Evolutionary conservation across 345 rosid genomes (phyloP).

Genomic region (Corchorus capsularis): DNA sequence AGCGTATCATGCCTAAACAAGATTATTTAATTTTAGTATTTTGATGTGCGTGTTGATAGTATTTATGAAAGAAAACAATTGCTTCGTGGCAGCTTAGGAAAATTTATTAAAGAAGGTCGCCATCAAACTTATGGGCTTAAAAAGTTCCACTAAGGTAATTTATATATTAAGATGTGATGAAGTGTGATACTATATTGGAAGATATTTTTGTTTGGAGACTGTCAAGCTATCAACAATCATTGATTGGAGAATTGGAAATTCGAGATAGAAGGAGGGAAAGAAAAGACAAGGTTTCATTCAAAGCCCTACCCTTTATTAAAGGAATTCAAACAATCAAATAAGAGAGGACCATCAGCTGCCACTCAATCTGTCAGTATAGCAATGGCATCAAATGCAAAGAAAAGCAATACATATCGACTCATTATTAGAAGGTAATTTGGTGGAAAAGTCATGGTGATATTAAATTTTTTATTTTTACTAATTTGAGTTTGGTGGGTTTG

Average conservation of each 20-base stretch:
- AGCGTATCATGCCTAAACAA: conserved; percentile 23
- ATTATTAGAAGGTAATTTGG: too few relatives aligned
- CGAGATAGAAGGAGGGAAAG: neutral
- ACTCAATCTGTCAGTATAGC: too few relatives aligned
- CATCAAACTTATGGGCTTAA: conserved; percentile 21
- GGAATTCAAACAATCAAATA: too few relatives aligned
- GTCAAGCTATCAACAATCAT: neutral
- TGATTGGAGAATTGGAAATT: neutral
- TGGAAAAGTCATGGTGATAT: too few relatives aligned
- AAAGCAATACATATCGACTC: too few relatives aligned
- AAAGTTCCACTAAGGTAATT: conserved; percentile 27
- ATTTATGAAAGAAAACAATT: neutral
- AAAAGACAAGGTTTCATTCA: neutral
- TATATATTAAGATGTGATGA: neutral
- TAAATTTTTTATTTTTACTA: too few relatives aligned
- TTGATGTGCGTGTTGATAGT: too few relatives aligned
- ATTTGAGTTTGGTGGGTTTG: too few relatives aligned
- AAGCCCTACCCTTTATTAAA: too few relatives aligned
- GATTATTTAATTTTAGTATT: conserved; percentile 13
- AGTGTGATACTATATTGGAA: neutral
- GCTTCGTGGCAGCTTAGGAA: neutral
- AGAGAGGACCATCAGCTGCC: too few relatives aligned
- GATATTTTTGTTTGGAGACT: conserved; percentile 5
- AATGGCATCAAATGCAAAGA: too few relatives aligned
- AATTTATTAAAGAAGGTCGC: conserved; percentile 21